Evolutionary conservation across 768 basidiomycete genomes (phyloP).

Genomic region (Sarcodon sp.): DNA sequence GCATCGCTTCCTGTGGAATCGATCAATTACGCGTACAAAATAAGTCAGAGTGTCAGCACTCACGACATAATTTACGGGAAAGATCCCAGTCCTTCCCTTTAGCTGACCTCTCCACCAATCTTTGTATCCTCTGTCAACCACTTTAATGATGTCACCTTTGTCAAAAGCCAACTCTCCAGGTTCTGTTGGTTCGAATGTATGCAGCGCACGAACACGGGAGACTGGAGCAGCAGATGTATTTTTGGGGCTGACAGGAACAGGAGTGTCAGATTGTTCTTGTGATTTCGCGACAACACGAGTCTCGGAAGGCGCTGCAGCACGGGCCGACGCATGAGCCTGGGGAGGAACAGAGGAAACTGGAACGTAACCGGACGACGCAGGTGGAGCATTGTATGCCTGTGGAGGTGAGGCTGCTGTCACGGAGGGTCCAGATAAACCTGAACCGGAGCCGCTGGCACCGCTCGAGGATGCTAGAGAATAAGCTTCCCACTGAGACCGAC

Average conservation of each 20-base stretch:
- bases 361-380: conserved; percentile 35
- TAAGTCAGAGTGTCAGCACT: conserved; percentile 14
- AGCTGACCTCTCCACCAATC: conserved; percentile 97
- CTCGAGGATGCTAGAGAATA: conserved; percentile 25
- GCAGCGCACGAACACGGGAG: conserved; percentile 79
- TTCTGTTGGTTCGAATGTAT: conserved; percentile 80
- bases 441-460: conserved; percentile 21
- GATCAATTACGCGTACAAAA: background rate
- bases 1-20: conserved; percentile 55
- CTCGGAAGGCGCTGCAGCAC: conserved; percentile 1
- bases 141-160: conserved; percentile 88
- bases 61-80: conserved; percentile 95
- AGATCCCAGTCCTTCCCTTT: conserved; percentile 85
- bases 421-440: conserved; percentile 8
- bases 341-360: conserved; percentile 32
- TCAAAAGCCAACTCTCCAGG: conserved; percentile 86
- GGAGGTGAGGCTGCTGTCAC: conserved; percentile 10
- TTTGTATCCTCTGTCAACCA: conserved; percentile 86
- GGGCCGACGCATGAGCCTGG: conserved; percentile 9
- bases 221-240: conserved; percentile 25
- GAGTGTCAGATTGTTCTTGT: background rate
- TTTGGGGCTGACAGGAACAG: conserved; percentile 6
- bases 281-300: conserved; percentile 11
- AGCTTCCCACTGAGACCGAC: conserved; percentile 41
- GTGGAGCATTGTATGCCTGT: conserved; percentile 4